Percentiles rank a stretch among this genome's conserved stretches.
Conservation (phyloP, 139 green algal species). For the Chlorella sp. region DNA sequence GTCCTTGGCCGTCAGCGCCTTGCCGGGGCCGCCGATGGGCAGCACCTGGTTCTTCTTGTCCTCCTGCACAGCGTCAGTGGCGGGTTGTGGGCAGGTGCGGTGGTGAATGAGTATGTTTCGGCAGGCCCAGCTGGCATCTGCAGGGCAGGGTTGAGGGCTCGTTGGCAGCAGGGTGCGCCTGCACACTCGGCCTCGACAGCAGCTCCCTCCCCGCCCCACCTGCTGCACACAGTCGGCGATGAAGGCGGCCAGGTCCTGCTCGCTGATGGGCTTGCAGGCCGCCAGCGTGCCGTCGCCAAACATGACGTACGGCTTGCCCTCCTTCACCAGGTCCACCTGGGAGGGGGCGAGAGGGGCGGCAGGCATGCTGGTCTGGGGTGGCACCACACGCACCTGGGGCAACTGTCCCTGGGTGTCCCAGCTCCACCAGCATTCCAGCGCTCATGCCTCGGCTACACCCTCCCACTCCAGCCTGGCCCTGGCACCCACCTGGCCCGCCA, state of each 20-base stretch:
- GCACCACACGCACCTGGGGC: too few species aligned
- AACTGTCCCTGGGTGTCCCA: too few species aligned
- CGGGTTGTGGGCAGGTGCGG: not conserved
- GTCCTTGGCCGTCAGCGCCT: conserved; percentile 87
- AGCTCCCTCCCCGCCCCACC: not conserved
- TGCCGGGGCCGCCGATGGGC: conserved; percentile 95
- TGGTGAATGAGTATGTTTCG: not conserved
- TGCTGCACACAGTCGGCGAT: conserved; percentile 90
- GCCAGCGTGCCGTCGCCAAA: conserved; percentile 98
- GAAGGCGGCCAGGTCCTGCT: conserved; percentile 93
- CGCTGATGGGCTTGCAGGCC: conserved; percentile 98
- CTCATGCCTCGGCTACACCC: too few species aligned
- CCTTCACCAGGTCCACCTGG: conserved; percentile 92
- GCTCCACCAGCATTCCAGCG: too few species aligned
- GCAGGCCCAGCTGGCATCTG: too few species aligned
- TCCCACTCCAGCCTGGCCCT: too few species aligned
- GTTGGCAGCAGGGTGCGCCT: too few species aligned
- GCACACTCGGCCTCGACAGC: too few species aligned
- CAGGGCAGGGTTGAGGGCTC: not conserved
- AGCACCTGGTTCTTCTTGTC: conserved; percentile 82
- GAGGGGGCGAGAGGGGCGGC: not conserved
- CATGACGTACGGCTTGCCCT: conserved; percentile 98
- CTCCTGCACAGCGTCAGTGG: not conserved
- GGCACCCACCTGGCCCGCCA: conserved; percentile 81
- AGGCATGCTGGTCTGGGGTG: not conserved